Evolutionary conservation across 129 eudicot species (phyloP).

Genomic region (Logfia minima): DNA sequence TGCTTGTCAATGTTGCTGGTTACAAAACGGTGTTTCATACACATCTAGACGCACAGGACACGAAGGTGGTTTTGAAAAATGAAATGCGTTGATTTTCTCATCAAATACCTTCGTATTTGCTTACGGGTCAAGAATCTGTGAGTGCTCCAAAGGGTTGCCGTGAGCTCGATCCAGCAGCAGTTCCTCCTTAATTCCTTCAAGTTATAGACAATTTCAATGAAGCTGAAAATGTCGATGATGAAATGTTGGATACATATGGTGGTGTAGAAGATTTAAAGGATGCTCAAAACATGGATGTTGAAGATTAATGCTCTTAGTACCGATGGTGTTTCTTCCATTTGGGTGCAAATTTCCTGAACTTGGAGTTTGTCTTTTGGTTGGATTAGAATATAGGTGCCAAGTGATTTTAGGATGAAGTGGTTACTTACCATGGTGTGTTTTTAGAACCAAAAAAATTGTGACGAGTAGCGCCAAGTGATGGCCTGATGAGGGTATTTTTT

Average conservation of each 20-base stretch:
- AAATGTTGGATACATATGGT: conserved; percentile 1
- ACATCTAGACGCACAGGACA: conserved; percentile 47
- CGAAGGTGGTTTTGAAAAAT: conserved; percentile 48
- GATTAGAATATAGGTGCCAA: no score
- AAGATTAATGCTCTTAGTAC: conserved; percentile 23
- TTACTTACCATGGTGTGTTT: no score
- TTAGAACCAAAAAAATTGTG: no score
- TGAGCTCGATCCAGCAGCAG: conserved; percentile 83
- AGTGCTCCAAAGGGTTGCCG: conserved; percentile 60
- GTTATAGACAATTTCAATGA: conserved; percentile 25
- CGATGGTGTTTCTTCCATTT: conserved; percentile 29
- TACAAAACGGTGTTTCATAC: conserved; percentile 59
- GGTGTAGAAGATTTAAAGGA: conserved; percentile 33
- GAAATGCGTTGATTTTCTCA: conserved; percentile 65
- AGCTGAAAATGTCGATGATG: not conserved
- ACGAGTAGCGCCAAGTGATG: no score
- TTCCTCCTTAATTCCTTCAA: conserved; percentile 61
- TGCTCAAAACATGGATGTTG: conserved; percentile 32
- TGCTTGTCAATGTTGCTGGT: conserved; percentile 74
- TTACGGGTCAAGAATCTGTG: conserved; percentile 56
- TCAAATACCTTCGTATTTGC: conserved; percentile 56
- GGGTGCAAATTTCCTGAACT: conserved; percentile 31
- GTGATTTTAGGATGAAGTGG: no score
- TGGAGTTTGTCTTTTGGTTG: conserved; percentile 5
- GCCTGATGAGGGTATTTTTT: no score